These are phyloP conservation scores for Neofusicoccum parvum DNA, from an alignment of 2,329 filamentous ascomycete species.

Conservation along the genomic window DNA sequence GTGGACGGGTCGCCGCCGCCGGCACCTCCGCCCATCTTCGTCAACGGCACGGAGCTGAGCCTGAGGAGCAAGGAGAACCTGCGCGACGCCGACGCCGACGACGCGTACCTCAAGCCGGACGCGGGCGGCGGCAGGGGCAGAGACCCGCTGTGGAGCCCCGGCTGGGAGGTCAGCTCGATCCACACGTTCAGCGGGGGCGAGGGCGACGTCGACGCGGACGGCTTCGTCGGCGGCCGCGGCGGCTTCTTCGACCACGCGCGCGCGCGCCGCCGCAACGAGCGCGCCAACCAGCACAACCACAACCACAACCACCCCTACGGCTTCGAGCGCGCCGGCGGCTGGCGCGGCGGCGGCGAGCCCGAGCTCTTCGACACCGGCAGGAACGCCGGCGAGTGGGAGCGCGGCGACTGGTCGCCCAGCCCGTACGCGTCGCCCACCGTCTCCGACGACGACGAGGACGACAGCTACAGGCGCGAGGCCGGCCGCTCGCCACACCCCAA, in stretches of 20 bases:
- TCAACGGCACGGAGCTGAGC: neutral
- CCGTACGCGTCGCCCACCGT: neutral
- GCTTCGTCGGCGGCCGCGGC: neutral
- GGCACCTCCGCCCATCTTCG: neutral
- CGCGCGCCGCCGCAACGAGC: no score
- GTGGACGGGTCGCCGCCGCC: neutral
- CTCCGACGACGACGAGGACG: neutral
- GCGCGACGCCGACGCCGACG: neutral
- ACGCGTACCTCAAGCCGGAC: neutral
- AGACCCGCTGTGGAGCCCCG: neutral
- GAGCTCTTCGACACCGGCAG: neutral
- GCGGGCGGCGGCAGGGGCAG: neutral
- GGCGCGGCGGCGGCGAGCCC: no score
- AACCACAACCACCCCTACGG: no score
- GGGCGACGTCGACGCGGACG: neutral
- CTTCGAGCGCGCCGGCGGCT: no score
- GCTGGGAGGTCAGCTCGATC: slow-evolving; percentile 1
- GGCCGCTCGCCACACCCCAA: neutral
- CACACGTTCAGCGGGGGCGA: neutral
- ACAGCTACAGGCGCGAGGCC: no score
- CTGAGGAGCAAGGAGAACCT: neutral
- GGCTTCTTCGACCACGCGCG: slow-evolving; percentile 3
- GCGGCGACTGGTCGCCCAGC: no score
- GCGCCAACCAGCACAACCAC: no score
- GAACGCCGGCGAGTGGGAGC: neutral